phyloP scores from a whole-genome alignment of 495 filamentous ascomycete species.

The Extremus antarcticus region DNA sequence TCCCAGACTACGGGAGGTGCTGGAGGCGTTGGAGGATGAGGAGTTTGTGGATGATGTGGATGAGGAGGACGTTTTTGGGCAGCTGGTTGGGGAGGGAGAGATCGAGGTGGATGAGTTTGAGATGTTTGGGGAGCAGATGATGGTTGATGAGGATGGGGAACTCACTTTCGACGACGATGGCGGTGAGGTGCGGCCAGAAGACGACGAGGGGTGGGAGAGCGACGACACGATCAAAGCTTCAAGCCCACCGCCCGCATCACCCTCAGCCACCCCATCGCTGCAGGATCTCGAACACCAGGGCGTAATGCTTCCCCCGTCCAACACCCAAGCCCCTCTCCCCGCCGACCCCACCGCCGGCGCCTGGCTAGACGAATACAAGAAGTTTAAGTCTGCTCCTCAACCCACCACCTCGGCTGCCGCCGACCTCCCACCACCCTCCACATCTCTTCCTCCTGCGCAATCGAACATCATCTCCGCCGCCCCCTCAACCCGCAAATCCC shows the following conservation, averaged over 20 bases:
- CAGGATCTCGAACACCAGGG: conserved; percentile 5
- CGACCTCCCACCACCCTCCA: conserved; percentile 37
- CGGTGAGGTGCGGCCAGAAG: conserved; percentile 30
- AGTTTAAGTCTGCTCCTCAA: conserved; percentile 73
- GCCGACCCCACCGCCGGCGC: conserved; percentile 41
- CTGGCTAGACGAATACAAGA: conserved; percentile 83
- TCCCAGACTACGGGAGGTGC: conserved; percentile 75
- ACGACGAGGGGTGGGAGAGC: conserved; percentile 78
- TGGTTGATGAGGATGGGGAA: conserved; percentile 27
- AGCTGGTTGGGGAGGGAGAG: conserved; percentile 67
- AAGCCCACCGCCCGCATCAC: background rate
- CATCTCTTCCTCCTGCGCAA: conserved; percentile 64
- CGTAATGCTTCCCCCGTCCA: conserved; percentile 10
- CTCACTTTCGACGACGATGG: conserved; percentile 45
- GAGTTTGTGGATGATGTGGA: conserved; percentile 83
- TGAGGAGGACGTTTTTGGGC: conserved; percentile 48
- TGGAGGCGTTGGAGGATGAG: conserved; percentile 93
- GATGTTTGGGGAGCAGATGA: conserved; percentile 25
- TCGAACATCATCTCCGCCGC: conserved; percentile 49
- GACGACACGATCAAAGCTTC: conserved; percentile 75
- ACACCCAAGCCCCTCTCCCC: conserved; percentile 21
- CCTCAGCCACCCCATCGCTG: background rate
- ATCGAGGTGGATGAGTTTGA: conserved; percentile 56
- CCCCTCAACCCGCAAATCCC: conserved; percentile 68
- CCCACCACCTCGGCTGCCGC: conserved; percentile 29